Base-by-base conservation (phyloP, 1,284 basidiomycete species). In the Microbotryomycetes sp. region DNA sequence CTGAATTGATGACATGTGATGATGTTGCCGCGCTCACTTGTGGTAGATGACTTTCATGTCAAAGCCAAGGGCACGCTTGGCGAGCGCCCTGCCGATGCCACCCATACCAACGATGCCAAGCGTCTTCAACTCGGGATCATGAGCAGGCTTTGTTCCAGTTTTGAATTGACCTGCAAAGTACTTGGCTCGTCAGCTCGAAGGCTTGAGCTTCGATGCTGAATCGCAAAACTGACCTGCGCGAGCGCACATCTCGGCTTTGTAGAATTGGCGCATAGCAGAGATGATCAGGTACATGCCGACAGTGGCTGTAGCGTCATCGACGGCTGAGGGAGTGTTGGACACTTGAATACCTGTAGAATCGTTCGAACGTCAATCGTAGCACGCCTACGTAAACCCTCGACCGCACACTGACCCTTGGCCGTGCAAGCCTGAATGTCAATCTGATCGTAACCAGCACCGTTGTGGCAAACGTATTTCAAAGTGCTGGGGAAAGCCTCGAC, bases 281-380 rank as follows among this genome's bases (percentile, higher is more conserved):
- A 94, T 82, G 69, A 91, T 78, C 56, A 94, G 84, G 76, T 86
- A 94, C 28, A 91, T 79, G 0, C 85, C 91, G 0, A 89, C 89
- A 1, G 90, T 93, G 0, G 92, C 92, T 0, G 91, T 92, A 3
- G 86, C 90, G 67, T 92, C 88, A 76, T 94, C 88, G 56, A 94
- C 91, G 4, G 89, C 89, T n/a, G 85, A 84, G 2, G 92, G 91
- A 0, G 92, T 93, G 74, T 96, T 90, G 15, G 89, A 90, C n/a
- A 94, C 84, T 57, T 77, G 79, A 70, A 94, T 91, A 14, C 88
- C 89, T 89, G 66, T 23, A 47, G n/a, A 49, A 19, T 22, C 25
- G 51, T 28, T 26, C n/a, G n/a, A 29, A 23, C 25, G 58, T 64
- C 49, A 32, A 22, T n/a, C 53, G 51, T 30, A 49, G 65, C 0